Percentiles rank a stretch among this genome's conserved stretches.
Evolutionary conservation across 441 rosid species (phyloP).

Genomic region (Aleurites moluccanus): DNA sequence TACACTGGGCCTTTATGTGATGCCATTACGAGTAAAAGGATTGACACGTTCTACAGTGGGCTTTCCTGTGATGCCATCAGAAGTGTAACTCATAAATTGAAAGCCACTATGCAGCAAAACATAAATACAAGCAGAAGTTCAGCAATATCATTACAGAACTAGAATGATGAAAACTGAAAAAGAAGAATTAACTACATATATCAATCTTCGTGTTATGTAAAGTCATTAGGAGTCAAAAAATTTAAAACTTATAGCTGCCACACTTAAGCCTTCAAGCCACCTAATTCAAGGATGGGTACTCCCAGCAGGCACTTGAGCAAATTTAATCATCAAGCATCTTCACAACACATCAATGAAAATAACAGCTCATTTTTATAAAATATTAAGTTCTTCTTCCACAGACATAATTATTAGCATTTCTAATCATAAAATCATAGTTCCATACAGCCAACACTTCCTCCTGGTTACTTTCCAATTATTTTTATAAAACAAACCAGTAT

Average conservation of each 20-base stretch:
- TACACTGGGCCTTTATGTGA: not conserved
- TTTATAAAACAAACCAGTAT: not conserved
- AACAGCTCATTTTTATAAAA: not conserved
- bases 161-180: not conserved
- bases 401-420: not conserved
- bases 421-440: not conserved
- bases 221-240: not conserved
- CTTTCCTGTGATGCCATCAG: not conserved
- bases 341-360: conserved; percentile 4
- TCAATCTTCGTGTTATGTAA: not conserved
- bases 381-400: not conserved
- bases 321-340: not conserved
- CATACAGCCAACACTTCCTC: not conserved
- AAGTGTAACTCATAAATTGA: not conserved
- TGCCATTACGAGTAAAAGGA: not conserved
- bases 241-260: not conserved
- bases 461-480: not conserved
- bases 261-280: not conserved
- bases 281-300: not conserved
- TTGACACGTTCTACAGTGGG: not conserved
- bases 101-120: not conserved
- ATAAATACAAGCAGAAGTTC: conserved; percentile 1
- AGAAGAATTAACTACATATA: not conserved
- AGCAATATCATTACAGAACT: not conserved
- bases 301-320: not conserved